Evolutionary conservation across 495 filamentous ascomycete genomes (phyloP).

Genomic region (Neurospora discreta): DNA sequence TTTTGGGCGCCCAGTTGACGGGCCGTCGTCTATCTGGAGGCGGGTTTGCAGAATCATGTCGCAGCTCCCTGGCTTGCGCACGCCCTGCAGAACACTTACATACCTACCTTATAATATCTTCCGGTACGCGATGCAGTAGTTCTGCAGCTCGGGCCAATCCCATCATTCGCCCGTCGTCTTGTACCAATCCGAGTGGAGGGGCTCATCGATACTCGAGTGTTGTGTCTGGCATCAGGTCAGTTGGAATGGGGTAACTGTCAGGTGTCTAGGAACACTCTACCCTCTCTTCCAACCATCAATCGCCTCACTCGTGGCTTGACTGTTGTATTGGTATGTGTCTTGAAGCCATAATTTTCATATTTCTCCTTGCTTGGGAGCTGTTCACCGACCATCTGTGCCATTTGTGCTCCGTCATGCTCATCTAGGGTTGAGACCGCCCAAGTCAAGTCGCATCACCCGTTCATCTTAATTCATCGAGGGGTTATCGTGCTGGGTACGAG

Average conservation of each 20-base stretch:
- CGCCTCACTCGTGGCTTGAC: background rate
- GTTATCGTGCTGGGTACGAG: background rate
- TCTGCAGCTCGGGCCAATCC: background rate
- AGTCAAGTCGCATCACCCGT: background rate
- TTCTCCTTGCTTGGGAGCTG: background rate
- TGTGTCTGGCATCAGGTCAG: background rate
- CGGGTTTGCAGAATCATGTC: background rate
- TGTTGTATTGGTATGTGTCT: background rate
- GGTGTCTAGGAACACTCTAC: background rate
- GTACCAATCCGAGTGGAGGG: background rate
- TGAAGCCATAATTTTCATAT: background rate
- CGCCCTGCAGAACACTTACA: background rate
- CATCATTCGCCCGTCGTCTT: background rate
- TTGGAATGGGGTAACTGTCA: background rate
- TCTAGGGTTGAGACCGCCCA: background rate
- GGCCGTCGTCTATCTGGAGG: background rate
- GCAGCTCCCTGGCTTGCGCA: background rate
- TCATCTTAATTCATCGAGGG: background rate
- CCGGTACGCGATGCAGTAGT: background rate
- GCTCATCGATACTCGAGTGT: background rate
- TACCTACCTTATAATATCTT: background rate
- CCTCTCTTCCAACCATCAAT: background rate
- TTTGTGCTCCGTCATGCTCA: background rate
- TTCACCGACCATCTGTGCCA: background rate
- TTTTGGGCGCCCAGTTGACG: background rate